phyloP scores from a whole-genome alignment of 2,329 filamentous ascomycete genomes.

The Blastomyces parvus region DNA sequence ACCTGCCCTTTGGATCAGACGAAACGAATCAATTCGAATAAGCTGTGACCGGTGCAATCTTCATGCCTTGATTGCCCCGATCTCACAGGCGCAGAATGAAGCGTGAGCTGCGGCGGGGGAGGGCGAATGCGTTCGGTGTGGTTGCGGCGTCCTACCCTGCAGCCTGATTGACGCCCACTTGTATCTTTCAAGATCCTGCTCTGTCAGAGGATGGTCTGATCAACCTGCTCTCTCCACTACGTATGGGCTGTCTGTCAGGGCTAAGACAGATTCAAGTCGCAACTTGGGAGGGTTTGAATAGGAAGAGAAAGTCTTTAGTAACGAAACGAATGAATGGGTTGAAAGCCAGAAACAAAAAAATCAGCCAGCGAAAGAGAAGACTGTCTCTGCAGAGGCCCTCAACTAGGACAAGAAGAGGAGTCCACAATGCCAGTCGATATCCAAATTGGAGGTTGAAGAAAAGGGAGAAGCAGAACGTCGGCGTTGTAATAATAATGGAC shows the following conservation, averaged over 20 bases:
- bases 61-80: slow-evolving; percentile 7
- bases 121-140: background rate
- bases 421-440: slow-evolving; percentile 10
- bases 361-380: background rate
- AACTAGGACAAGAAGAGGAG: background rate
- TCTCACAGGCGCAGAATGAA: background rate
- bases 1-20: slow-evolving; percentile 4
- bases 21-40: slow-evolving; percentile 2
- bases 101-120: background rate
- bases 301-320: background rate
- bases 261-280: background rate
- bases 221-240: background rate
- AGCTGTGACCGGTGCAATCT: slow-evolving; percentile 3
- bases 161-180: background rate
- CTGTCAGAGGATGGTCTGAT: background rate
- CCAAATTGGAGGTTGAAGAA: slow-evolving; percentile 8
- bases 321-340: slow-evolving; percentile 8
- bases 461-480: slow-evolving; percentile 5
- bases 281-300: background rate
- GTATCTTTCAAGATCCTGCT: background rate
- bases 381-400: background rate
- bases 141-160: slow-evolving; percentile 4
- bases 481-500: no score
- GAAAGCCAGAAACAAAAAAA: background rate
- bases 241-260: background rate